Conservation (phyloP, 73 alveolate species). For the Tetrahymena borealis region DNA sequence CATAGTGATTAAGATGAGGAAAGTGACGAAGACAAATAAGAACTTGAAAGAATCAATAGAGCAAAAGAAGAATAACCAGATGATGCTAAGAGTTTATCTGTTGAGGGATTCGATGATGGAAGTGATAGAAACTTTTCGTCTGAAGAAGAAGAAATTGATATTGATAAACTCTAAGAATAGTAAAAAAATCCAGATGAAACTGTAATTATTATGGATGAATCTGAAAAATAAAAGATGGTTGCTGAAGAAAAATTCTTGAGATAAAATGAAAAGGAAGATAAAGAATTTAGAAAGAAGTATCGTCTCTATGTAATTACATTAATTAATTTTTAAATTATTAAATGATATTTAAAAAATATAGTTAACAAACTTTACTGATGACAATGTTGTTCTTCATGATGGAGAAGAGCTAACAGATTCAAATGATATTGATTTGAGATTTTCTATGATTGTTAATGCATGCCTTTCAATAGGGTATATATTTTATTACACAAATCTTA, state of each 20-base stretch:
- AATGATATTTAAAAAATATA: not conserved
- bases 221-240: not conserved
- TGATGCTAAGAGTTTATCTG: conserved; percentile 4
- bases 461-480: not conserved
- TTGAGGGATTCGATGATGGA: conserved; percentile 21
- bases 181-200: conserved; percentile 31
- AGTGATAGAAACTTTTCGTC: conserved; percentile 23
- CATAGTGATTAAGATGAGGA: not conserved
- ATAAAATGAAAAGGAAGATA: not conserved
- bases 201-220: conserved; percentile 24
- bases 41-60: not conserved
- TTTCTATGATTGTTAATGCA: not conserved
- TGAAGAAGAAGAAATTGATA: conserved; percentile 31
- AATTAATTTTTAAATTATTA: not conserved
- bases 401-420: not conserved
- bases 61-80: not conserved
- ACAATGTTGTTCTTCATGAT: not conserved
- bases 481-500: not conserved
- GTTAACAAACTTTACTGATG: not conserved
- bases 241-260: not conserved
- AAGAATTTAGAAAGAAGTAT: not conserved
- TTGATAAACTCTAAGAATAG: conserved; percentile 14
- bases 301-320: not conserved
- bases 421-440: not conserved
- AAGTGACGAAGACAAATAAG: conserved; percentile 30